Evolutionary conservation across 169 alveolate genomes (phyloP), one percentile per base, ranked within the genome.

Genomic region (Plasmodium yoelii): DNA sequence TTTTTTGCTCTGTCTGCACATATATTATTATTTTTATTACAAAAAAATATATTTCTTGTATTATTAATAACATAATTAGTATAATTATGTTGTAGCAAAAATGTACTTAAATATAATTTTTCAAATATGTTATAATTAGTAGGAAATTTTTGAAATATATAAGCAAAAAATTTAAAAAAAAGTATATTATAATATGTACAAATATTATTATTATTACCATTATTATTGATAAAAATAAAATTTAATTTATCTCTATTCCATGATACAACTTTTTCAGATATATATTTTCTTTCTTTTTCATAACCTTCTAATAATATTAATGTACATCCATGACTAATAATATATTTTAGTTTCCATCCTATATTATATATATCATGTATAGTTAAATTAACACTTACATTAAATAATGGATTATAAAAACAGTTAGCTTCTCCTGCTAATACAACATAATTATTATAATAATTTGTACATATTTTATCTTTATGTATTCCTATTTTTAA

Each of bases 351-450:
- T 22, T 22, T 73, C 87, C 87, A 73, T 9, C 87, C 87, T 34
- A 73, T 57, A 53, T 49, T 59, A 28, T 73, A 73, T 7, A 59
- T 57, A 57, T 73, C 87, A 56, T 73, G 87, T 39, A 73, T 63
- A 1, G 87, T 73, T 18, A 73, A 15, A 15, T 73, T 73, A 19
- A 73, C 46, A 63, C 87, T 59, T 73, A 73, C 2, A 63, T 26
- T 73, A 59, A 73, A 73, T 64, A 73, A n/a, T 15, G 87, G 87
- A 24, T 73, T 73, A 34, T 73, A 59, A n/a, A 73, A 26, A n/a
- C 87, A 73, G 59, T 73, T 73, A 7, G 87, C 39, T 59, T 73
- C 87, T 18, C 87, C 87, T 2, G 87, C 72, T 73, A 73, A 63
- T 13, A 73, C 60, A 22, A 73, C 34, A 5, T 51, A 63, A 42